Conservation (phyloP, 1,284 basidiomycete species). For the Athelia psychrophila region DNA sequence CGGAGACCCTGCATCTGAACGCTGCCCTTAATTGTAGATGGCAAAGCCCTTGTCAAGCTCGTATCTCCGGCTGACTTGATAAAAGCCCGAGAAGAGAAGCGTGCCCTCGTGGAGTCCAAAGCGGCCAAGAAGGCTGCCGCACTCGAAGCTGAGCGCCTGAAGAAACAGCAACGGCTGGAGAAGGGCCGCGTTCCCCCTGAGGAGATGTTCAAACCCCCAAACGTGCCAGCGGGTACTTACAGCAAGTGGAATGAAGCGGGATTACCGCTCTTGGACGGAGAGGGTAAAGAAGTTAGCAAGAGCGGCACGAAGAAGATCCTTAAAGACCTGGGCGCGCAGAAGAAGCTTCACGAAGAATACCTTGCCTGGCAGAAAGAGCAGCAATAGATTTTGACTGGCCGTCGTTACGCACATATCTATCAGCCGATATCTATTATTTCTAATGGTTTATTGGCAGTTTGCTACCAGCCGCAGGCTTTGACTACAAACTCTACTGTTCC, state of each 20-base stretch:
- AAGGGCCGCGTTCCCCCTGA: constrained; percentile 77
- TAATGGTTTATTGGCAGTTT: no score
- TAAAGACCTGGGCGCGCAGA: constrained; percentile 80
- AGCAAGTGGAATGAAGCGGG: constrained; percentile 84
- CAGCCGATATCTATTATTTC: not conserved
- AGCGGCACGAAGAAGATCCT: constrained; percentile 75
- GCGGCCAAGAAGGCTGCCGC: constrained; percentile 78
- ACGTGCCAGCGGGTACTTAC: constrained; percentile 68
- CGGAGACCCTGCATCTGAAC: constrained; percentile 5
- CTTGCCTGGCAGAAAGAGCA: constrained; percentile 53
- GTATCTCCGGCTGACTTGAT: constrained; percentile 84
- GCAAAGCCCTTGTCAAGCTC: constrained; percentile 93
- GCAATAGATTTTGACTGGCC: constrained; percentile 7
- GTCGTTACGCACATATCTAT: not conserved
- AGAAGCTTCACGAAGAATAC: constrained; percentile 78
- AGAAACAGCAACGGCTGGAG: constrained; percentile 82
- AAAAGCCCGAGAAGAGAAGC: constrained; percentile 87
- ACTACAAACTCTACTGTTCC: constrained; percentile 63
- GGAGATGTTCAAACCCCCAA: constrained; percentile 84
- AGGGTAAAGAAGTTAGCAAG: constrained; percentile 88
- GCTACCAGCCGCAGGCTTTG: constrained; percentile 54
- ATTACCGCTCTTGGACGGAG: constrained; percentile 79
- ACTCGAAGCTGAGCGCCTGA: constrained; percentile 71
- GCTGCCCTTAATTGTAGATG: constrained; percentile 53
- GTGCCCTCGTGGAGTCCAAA: constrained; percentile 74